phyloP scores from a whole-genome alignment of 2,329 filamentous ascomycete species.

The Nemania diffusa region DNA sequence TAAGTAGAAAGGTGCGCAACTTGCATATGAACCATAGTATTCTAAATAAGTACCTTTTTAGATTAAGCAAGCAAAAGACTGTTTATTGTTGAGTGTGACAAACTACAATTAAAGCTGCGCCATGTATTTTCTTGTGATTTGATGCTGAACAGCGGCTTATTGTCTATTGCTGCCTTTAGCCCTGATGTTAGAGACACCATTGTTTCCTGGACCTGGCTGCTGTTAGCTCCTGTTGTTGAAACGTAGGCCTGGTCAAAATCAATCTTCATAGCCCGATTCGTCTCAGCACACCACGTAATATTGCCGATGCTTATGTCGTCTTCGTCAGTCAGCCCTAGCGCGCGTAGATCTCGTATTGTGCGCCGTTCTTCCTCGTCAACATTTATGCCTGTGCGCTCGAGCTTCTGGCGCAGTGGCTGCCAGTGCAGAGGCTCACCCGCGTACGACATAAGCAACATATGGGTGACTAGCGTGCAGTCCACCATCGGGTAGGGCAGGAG shows the following conservation, averaged over 20 bases:
- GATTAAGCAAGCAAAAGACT: neutral
- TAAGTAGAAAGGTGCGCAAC: neutral
- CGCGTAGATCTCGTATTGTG: neutral
- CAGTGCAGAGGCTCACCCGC: neutral
- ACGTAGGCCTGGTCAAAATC: neutral
- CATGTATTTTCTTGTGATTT: conserved; percentile 1
- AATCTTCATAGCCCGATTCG: neutral
- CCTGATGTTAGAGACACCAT: neutral
- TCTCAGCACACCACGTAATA: neutral
- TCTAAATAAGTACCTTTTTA: neutral
- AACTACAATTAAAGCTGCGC: neutral
- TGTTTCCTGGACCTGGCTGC: neutral
- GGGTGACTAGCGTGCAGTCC: neutral
- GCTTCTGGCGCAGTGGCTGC: neutral
- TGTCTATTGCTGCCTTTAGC: neutral
- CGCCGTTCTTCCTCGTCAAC: neutral
- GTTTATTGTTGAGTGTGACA: conserved; percentile 1
- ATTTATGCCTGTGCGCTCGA: neutral
- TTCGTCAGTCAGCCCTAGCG: neutral
- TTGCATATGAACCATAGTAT: neutral
- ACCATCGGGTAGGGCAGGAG: neutral
- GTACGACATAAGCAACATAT: conserved; percentile 1
- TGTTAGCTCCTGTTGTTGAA: neutral
- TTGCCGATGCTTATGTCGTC: neutral
- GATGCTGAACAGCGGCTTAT: neutral